A percentile compares a stretch with the other conserved stretches of the same genome.
phyloP scores from a whole-genome alignment of 305 asterid species.

The Striga hermonthica region DNA sequence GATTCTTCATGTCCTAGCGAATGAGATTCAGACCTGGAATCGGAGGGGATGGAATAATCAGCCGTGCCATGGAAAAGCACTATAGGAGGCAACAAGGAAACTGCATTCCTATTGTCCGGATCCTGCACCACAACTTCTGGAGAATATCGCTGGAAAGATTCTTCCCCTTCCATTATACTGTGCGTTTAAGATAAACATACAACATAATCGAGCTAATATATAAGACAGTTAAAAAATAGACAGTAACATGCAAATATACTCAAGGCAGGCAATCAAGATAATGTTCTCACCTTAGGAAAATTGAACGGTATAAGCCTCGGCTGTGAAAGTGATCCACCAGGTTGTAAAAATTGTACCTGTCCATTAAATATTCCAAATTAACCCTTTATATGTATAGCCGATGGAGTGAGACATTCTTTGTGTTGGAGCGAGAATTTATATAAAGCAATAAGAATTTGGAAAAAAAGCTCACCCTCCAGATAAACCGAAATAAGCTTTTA shows the following conservation, averaged over 20 bases:
- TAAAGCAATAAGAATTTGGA: not conserved
- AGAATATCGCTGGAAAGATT: slow-evolving; percentile 63
- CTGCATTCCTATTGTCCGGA: slow-evolving; percentile 53
- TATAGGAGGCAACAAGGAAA: slow-evolving; percentile 72
- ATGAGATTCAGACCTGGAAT: slow-evolving; percentile 57
- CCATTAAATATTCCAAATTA: not conserved
- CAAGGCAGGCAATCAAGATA: not conserved
- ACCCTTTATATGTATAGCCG: not conserved
- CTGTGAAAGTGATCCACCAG: slow-evolving; percentile 77
- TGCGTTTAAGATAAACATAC: slow-evolving; percentile 8
- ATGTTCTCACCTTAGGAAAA: slow-evolving; percentile 59
- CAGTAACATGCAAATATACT: not conserved
- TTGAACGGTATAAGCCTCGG: slow-evolving; percentile 78
- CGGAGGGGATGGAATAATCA: slow-evolving; percentile 90
- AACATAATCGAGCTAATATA: slow-evolving; percentile 10
- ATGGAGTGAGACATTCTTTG: not conserved
- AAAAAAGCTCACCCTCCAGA: slow-evolving; percentile 80
- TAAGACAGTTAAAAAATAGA: slow-evolving; percentile 14
- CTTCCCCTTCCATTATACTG: slow-evolving; percentile 99
- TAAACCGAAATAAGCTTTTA: slow-evolving; percentile 86
- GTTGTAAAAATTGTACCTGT: slow-evolving; percentile 76
- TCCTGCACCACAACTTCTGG: slow-evolving; percentile 82
- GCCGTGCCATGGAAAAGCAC: slow-evolving; percentile 92
- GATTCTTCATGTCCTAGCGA: too few relatives aligned
- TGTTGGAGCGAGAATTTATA: not conserved